Evolutionary conservation across 495 filamentous ascomycete species (phyloP).

Genomic region (Trichoderma orchidacearum): DNA sequence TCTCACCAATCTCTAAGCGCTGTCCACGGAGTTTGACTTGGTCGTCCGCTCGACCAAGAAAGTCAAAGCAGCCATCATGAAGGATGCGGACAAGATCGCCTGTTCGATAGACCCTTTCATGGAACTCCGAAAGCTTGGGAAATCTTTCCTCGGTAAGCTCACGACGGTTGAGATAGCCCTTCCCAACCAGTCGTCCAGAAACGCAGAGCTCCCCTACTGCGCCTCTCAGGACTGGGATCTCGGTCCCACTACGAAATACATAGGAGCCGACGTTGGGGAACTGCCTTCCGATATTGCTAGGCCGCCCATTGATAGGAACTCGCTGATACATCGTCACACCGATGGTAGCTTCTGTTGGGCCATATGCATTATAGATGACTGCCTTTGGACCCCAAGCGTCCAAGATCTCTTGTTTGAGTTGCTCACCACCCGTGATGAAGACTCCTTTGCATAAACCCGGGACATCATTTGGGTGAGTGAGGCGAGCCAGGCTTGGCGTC

Average conservation of each 20-base stretch:
- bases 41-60: slow-evolving; percentile 63
- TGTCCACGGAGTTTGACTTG: slow-evolving; percentile 73
- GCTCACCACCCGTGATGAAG: slow-evolving; percentile 66
- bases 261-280: slow-evolving; percentile 73
- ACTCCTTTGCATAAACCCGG: slow-evolving; percentile 54
- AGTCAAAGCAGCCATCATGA: slow-evolving; percentile 57
- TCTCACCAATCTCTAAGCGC: slow-evolving; percentile 64
- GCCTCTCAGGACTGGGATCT: slow-evolving; percentile 60
- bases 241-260: slow-evolving; percentile 56
- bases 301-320: slow-evolving; percentile 54
- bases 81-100: slow-evolving; percentile 66
- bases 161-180: slow-evolving; percentile 70
- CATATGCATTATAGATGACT: slow-evolving; percentile 66
- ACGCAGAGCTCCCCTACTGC: slow-evolving; percentile 79
- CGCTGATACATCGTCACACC: slow-evolving; percentile 68
- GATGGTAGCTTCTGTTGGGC: slow-evolving; percentile 84
- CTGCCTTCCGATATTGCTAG: slow-evolving; percentile 75
- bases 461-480: slow-evolving; percentile 50
- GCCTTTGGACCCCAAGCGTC: slow-evolving; percentile 49
- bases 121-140: slow-evolving; percentile 35
- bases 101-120: slow-evolving; percentile 54
- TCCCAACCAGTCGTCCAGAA: slow-evolving; percentile 72
- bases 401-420: slow-evolving; percentile 57
- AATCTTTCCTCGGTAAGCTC: slow-evolving; percentile 54
- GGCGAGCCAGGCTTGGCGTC: slow-evolving; percentile 52